phyloP scores from a whole-genome alignment of 345 rosid genomes.

The Limnanthes douglasii region DNA sequence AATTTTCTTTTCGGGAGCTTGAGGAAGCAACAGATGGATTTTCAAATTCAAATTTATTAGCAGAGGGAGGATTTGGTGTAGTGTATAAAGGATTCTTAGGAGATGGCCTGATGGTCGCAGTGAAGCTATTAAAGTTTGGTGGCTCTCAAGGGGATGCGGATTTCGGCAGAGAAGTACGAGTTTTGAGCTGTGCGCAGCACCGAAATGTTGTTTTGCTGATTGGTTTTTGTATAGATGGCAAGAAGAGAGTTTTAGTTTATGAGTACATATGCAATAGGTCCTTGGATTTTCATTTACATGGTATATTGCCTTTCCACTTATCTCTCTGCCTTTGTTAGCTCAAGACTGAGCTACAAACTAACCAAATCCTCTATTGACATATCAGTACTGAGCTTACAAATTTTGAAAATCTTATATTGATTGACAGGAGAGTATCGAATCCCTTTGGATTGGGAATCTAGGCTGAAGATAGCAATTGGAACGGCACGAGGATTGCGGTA shows the following conservation, averaged over 20 bases:
- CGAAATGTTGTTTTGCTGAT: constrained; percentile 56
- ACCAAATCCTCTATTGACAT: not conserved
- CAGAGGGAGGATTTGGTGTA: constrained; percentile 48
- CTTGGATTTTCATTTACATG: constrained; percentile 53
- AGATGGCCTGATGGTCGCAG: constrained; percentile 58
- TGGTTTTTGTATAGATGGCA: constrained; percentile 44
- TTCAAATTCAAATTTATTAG: constrained; percentile 41
- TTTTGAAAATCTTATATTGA: constrained; percentile 2
- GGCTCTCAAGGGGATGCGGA: constrained; percentile 47
- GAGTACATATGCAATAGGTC: constrained; percentile 72
- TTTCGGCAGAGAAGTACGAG: constrained; percentile 55
- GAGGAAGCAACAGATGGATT: constrained; percentile 51
- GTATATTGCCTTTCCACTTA: constrained; percentile 13
- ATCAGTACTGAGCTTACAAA: not conserved
- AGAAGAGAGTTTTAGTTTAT: constrained; percentile 40
- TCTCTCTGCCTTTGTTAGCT: not conserved
- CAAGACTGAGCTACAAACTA: not conserved
- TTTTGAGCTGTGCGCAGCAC: constrained; percentile 69
- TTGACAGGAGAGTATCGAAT: constrained; percentile 25
- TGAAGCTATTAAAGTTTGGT: constrained; percentile 32
- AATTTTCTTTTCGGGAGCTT: constrained; percentile 38
- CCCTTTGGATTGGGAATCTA: constrained; percentile 36
- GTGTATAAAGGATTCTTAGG: constrained; percentile 41
- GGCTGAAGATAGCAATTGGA: constrained; percentile 54
- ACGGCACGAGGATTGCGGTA: constrained; percentile 55